A percentile compares a stretch with the other conserved stretches of the same genome.
These are phyloP conservation scores for Funneliformis caledonium DNA, from an alignment of 371 early-diverging fungal genomes.

Conservation along the genomic window DNA sequence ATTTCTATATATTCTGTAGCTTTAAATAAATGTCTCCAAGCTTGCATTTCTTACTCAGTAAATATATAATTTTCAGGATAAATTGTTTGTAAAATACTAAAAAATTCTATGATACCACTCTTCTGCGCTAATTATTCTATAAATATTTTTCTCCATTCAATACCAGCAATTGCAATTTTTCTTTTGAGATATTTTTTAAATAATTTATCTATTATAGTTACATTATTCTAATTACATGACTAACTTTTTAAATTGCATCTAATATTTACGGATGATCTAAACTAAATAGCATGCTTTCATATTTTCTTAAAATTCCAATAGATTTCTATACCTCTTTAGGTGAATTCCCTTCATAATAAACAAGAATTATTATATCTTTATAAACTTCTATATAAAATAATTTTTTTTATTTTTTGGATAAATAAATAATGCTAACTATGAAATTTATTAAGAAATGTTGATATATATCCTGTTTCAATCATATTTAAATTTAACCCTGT, in stretches of 20 bases:
- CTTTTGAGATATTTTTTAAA: slow-evolving; percentile 13
- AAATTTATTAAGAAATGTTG: background rate
- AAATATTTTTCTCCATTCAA: background rate
- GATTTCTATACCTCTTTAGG: slow-evolving; percentile 6
- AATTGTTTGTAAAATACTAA: background rate
- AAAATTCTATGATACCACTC: slow-evolving; percentile 4
- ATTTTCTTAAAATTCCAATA: background rate
- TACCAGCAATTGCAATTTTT: background rate
- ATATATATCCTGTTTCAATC: background rate
- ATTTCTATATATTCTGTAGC: background rate
- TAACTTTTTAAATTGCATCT: background rate
- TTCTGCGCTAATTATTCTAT: background rate
- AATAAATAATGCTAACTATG: background rate
- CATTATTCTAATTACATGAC: slow-evolving; percentile 5
- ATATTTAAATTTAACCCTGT: background rate
- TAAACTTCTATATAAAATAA: background rate
- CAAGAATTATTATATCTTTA: background rate
- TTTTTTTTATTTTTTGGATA: slow-evolving; percentile 4
- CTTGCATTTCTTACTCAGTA: background rate
- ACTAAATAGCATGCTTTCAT: background rate
- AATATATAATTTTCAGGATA: background rate
- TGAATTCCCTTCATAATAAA: background rate
- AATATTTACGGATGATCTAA: background rate
- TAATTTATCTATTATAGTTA: background rate
- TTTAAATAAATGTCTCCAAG: background rate